phyloP scores from a whole-genome alignment of 306 rosid species.

The Begonia masoniana region DNA sequence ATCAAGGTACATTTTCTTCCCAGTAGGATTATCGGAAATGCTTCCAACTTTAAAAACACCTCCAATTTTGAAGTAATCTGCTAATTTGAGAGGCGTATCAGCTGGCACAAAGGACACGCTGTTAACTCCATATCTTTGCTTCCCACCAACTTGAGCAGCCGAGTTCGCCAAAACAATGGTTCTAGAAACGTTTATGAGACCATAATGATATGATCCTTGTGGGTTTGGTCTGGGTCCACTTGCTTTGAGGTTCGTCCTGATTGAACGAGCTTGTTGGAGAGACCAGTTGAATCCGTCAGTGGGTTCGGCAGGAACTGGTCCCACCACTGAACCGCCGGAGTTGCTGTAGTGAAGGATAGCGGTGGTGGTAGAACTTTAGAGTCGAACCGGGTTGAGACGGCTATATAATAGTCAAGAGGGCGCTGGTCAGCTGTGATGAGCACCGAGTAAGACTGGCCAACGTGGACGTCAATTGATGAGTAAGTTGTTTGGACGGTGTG shows the following conservation, averaged over 20 bases:
- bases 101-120: constrained; percentile 56
- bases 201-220: constrained; percentile 92
- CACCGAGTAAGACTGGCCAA: constrained; percentile 83
- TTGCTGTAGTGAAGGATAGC: constrained; percentile 61
- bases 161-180: constrained; percentile 54
- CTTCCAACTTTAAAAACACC: constrained; percentile 70
- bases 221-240: constrained; percentile 99
- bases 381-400: constrained; percentile 58
- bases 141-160: constrained; percentile 47
- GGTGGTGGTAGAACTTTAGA: constrained; percentile 30
- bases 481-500: constrained; percentile 71
- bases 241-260: constrained; percentile 88
- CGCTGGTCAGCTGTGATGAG: constrained; percentile 75
- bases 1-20: constrained; percentile 43
- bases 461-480: constrained; percentile 73
- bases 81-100: constrained; percentile 80
- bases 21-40: constrained; percentile 48
- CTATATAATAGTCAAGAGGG: constrained; percentile 59
- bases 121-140: constrained; percentile 78
- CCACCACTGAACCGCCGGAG: constrained; percentile 40
- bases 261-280: constrained; percentile 62
- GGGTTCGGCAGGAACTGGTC: constrained; percentile 63
- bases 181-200: constrained; percentile 50
- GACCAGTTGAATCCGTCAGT: constrained; percentile 61
- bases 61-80: constrained; percentile 67